Percentiles rank a stretch among this genome's conserved stretches.
Conservation (phyloP, 169 alveolate genomes). For the Plasmodium fragile region DNA sequence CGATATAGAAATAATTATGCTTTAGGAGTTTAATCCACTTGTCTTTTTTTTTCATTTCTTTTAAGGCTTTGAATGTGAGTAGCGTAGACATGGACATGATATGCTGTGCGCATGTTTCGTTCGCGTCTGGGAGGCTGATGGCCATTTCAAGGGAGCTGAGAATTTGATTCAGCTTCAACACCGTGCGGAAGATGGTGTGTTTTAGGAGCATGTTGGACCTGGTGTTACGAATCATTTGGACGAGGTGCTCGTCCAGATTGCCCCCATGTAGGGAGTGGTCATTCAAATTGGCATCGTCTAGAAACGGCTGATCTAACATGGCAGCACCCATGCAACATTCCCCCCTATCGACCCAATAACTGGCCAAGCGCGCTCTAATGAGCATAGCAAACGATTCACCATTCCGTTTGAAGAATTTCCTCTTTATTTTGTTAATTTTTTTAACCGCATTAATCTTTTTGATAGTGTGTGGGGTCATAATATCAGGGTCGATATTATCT, state of each 20-base stretch:
- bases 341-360: neutral
- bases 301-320: neutral
- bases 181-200: slow-evolving; percentile 8
- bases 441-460: slow-evolving; percentile 1
- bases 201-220: slow-evolving; percentile 26
- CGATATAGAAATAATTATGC: slow-evolving; percentile 48
- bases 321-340: neutral
- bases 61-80: slow-evolving; percentile 15
- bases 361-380: slow-evolving; percentile 6
- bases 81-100: slow-evolving; percentile 11
- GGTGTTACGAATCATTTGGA: slow-evolving; percentile 12
- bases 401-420: slow-evolving; percentile 17
- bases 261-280: neutral
- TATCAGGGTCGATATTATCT: neutral
- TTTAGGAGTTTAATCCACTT: slow-evolving; percentile 22
- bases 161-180: slow-evolving; percentile 9
- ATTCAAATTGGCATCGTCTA: neutral
- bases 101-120: slow-evolving; percentile 6
- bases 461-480: slow-evolving; percentile 13
- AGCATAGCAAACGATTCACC: neutral
- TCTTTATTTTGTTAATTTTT: slow-evolving; percentile 26
- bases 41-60: slow-evolving; percentile 48
- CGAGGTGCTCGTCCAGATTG: neutral
- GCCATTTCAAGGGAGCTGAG: slow-evolving; percentile 14
- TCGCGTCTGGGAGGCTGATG: neutral